Percentiles rank a stretch among this genome's conserved stretches.
Evolutionary conservation across 139 green algal genomes (phyloP).

Genomic region (Chlamydomonas applanata): DNA sequence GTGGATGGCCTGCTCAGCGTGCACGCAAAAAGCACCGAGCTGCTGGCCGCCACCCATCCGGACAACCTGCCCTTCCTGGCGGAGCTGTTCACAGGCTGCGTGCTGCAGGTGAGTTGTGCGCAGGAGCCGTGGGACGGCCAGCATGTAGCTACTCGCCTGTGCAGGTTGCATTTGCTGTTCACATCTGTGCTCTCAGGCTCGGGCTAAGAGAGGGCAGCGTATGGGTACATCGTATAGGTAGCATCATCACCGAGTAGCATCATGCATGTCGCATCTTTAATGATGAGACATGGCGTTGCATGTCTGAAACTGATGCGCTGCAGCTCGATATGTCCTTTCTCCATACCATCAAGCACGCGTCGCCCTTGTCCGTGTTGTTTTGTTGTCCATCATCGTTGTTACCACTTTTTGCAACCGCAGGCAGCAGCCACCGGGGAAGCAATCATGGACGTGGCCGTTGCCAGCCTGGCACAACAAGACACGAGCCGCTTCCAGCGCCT

Average conservation of each 20-base stretch:
- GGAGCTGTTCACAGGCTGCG: constrained; percentile 52
- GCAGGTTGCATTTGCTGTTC: neutral
- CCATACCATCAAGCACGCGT: too few species aligned
- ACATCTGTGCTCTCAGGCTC: too few species aligned
- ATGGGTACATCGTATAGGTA: too few species aligned
- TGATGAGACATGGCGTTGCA: too few species aligned
- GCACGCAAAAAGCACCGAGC: constrained; percentile 25
- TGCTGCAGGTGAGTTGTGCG: constrained; percentile 44
- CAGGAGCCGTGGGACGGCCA: neutral
- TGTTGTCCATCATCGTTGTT: too few species aligned
- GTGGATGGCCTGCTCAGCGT: constrained; percentile 25
- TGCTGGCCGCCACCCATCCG: constrained; percentile 46
- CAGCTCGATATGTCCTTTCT: too few species aligned
- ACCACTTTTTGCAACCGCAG: constrained; percentile 30
- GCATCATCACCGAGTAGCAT: too few species aligned
- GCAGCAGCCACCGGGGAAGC: constrained; percentile 62
- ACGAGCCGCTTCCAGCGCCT: constrained; percentile 55
- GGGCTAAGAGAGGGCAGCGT: too few species aligned
- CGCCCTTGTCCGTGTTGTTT: too few species aligned
- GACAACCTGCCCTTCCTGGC: constrained; percentile 64
- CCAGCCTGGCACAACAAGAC: constrained; percentile 52
- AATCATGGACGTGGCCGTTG: constrained; percentile 50
- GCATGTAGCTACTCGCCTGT: neutral
- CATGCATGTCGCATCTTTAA: too few species aligned
- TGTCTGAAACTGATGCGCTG: too few species aligned